Conservation (phyloP, 2,329 filamentous ascomycete species). For the Trichoderma atrobrunneum region DNA sequence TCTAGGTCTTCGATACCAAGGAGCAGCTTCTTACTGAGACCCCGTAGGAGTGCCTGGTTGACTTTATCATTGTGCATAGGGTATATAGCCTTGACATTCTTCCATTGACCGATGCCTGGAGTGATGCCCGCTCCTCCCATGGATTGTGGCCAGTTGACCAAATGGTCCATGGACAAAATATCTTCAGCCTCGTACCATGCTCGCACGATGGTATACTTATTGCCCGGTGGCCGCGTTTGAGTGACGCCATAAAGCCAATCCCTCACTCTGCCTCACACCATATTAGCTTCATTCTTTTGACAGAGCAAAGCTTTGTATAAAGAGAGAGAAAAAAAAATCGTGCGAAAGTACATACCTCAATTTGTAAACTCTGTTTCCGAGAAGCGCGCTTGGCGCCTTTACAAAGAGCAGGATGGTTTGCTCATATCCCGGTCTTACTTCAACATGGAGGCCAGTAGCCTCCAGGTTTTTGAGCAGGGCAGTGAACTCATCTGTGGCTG, state of each 20-base stretch:
- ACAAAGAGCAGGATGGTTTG: constrained; percentile 66
- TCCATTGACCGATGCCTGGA: constrained; percentile 56
- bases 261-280: constrained; percentile 52
- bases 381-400: constrained; percentile 58
- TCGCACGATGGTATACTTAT: constrained; percentile 52
- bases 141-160: constrained; percentile 57
- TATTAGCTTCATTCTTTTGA: neutral
- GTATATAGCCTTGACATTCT: constrained; percentile 59
- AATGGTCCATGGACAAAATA: constrained; percentile 67
- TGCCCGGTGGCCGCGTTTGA: constrained; percentile 57
- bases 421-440: constrained; percentile 69
- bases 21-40: constrained; percentile 53
- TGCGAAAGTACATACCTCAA: constrained; percentile 48
- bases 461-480: constrained; percentile 57
- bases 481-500: constrained; percentile 35
- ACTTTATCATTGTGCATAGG: constrained; percentile 58
- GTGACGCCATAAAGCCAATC: constrained; percentile 74
- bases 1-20: constrained; percentile 54
- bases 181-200: constrained; percentile 60
- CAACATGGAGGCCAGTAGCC: constrained; percentile 63
- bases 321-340: neutral
- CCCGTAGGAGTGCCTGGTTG: constrained; percentile 56
- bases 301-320: neutral
- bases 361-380: constrained; percentile 65
- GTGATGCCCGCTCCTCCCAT: constrained; percentile 63